Base-by-base conservation (phyloP, 345 rosid genomes). In the Garcia nutans region DNA sequence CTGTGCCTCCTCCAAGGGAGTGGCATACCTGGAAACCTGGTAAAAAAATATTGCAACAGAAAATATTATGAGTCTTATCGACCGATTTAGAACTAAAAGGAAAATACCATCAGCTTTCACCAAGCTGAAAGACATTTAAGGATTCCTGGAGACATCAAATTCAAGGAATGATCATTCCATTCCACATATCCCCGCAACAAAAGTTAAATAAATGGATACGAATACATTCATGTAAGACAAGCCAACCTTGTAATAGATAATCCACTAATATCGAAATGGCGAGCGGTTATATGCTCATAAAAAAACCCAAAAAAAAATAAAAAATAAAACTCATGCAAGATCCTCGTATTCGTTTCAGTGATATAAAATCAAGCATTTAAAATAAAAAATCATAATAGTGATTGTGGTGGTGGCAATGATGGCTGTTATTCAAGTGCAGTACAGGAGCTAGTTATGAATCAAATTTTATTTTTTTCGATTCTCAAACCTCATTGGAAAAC, bases 21-120 rank as follows among this genome's bases (percentile, higher is more conserved):
- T 94, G 98, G 78, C 98, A 94, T 64, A 94, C 97, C 83, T 94
- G 98, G 81, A 94, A 94, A 42, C 97, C 98, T 94, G 91, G 58
- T 52, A 28, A 73, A 73, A 67, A 56, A 50, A 19, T 74, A 71
- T 19, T 31, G 16, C 22, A 62, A 55, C 69, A 74, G 41, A 37
- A 37, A 37, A 33, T 0, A 37, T 37, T 37, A 59, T 24, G 58
- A 80, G 71, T 73, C 79, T 60, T 3, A 15, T 69, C 71, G 76
- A 52, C 69, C 79, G 55, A 44, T 50, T 68, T 56, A 23, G n/a
- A 52, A 68, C 5, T 42, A 24, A 73, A 68, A 4, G 31, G 12
- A 76, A 4, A 41, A 44, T 17, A 68, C 16, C 45, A 37, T 63
- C 54, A 24, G 26, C 28, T 10, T 59, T 78, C 58, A 69, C 44